Base-by-base conservation (phyloP, 129 eudicot species). In the Centella asiatica region DNA sequence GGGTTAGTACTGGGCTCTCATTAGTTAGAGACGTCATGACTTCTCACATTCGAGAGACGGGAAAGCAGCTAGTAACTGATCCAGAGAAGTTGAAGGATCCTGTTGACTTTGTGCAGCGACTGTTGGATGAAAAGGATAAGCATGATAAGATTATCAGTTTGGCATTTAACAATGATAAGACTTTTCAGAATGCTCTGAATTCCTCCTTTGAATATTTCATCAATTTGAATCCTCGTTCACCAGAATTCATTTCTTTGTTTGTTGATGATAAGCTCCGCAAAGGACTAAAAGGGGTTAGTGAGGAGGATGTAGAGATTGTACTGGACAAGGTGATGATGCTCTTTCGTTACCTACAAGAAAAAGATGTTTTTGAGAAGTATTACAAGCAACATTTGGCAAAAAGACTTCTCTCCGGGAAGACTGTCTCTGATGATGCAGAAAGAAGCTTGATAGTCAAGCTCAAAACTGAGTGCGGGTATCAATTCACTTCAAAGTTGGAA, bases 321-420 rank as follows among this genome's bases (percentile, higher is more conserved):
- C 65, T 81, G 14, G 87, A 81, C 50, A 81, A 81, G 46, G 87
- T 77, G 52, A 81, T 81, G 87, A 74, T 81, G 87, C 83, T 81
- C 58, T 81, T 81, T 51, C 87, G 87, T n/a, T 81, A 67, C 63
- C 66, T 81, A 27, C 87, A 77, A 55, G 87, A 81, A 42, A 81
- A 81, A 54, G 83, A 77, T 34, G 87, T 81, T 1, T 81, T 81
- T 31, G 83, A 81, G 40, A 81, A 81, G 69, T 81, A 81, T 60
- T 81, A 81, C 65, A 81, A 81, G 66, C 87, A 81, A 46, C 87
- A 81, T 56, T 68, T 81, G 72, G 87, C 83, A 0, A 77, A 81
- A 57, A 53, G 87, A 48, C 80, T 77, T 52, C 77, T 81, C 26
- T 81, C 83, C 1, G 77, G 73, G 25, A 77, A 68, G 32, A 74